Evolutionary conservation across 495 filamentous ascomycete species (phyloP).

Genomic region (Pseudoneurospora amorphoporcata): DNA sequence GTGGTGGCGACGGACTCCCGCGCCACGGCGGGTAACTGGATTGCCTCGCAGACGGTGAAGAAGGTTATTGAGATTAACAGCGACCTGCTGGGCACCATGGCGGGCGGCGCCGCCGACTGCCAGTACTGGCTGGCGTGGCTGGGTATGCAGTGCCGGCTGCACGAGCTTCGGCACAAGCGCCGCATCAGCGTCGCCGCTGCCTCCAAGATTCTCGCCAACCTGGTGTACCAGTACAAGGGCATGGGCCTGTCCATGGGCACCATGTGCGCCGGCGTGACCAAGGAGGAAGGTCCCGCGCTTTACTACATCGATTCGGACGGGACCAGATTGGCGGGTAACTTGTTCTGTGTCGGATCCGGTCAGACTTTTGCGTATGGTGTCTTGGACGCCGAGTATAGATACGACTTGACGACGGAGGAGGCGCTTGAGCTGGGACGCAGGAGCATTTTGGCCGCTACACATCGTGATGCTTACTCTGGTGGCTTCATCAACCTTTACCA

Average conservation of each 20-base stretch:
- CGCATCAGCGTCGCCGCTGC: slow-evolving; percentile 95
- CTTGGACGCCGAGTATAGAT: slow-evolving; percentile 86
- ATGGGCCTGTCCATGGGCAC: slow-evolving; percentile 97
- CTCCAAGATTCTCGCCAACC: slow-evolving; percentile 95
- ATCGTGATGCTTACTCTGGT: slow-evolving; percentile 94
- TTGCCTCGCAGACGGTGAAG: slow-evolving; percentile 98
- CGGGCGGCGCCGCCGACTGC: slow-evolving; percentile 96
- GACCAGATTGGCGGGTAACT: slow-evolving; percentile 80
- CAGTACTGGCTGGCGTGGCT: slow-evolving; percentile 99
- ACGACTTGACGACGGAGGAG: slow-evolving; percentile 75
- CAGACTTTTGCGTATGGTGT: slow-evolving; percentile 99
- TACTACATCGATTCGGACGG: slow-evolving; percentile 99
- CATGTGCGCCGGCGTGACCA: slow-evolving; percentile 96
- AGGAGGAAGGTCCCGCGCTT: slow-evolving; percentile 89
- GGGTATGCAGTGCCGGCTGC: slow-evolving; percentile 96
- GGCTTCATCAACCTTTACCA: slow-evolving; percentile 98
- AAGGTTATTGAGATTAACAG: slow-evolving; percentile 95
- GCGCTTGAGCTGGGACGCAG: slow-evolving; percentile 82
- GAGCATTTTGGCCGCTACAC: slow-evolving; percentile 92
- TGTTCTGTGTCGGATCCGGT: slow-evolving; percentile 96
- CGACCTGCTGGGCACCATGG: slow-evolving; percentile 92
- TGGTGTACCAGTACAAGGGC: slow-evolving; percentile 96
- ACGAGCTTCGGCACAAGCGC: slow-evolving; percentile 98
- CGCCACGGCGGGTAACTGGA: slow-evolving; percentile 96
- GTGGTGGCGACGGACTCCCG: slow-evolving; percentile 96